Evolutionary conservation across 75 land plant species (phyloP).

Genomic region (Cunninghamia lanceolata): DNA sequence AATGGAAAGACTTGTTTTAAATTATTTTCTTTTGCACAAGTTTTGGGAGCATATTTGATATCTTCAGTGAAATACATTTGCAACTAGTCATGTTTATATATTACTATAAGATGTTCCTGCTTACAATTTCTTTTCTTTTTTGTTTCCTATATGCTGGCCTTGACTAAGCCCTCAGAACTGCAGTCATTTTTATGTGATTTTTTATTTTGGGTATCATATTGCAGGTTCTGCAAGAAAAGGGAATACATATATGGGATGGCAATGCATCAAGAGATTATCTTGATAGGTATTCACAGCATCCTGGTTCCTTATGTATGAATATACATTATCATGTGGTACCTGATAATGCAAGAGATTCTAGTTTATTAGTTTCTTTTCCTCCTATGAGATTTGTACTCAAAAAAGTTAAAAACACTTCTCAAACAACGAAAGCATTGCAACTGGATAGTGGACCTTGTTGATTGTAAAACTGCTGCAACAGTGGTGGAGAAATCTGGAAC

Average conservation of each 20-base stretch:
- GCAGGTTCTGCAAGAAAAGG: slow-evolving; percentile 92
- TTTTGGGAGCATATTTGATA: neutral
- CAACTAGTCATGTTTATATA: neutral
- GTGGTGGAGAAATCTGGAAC: neutral
- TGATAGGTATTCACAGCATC: slow-evolving; percentile 46
- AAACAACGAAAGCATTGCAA: neutral
- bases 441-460: neutral
- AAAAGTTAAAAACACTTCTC: neutral
- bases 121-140: neutral
- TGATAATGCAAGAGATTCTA: neutral
- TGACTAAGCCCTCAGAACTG: neutral
- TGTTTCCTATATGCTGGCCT: neutral
- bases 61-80: neutral
- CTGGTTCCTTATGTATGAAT: neutral
- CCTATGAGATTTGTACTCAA: neutral
- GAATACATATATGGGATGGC: slow-evolving; percentile 94
- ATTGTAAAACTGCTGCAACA: neutral
- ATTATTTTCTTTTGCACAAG: neutral
- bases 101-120: neutral
- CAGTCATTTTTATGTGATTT: neutral
- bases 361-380: neutral
- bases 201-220: neutral
- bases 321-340: neutral
- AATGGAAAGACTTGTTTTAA: neutral
- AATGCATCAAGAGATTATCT: slow-evolving; percentile 94